A percentile compares a stretch with the other conserved stretches of the same genome.
Conservation (phyloP, 176 grass and related monocot species). For the Puya raimondii region DNA sequence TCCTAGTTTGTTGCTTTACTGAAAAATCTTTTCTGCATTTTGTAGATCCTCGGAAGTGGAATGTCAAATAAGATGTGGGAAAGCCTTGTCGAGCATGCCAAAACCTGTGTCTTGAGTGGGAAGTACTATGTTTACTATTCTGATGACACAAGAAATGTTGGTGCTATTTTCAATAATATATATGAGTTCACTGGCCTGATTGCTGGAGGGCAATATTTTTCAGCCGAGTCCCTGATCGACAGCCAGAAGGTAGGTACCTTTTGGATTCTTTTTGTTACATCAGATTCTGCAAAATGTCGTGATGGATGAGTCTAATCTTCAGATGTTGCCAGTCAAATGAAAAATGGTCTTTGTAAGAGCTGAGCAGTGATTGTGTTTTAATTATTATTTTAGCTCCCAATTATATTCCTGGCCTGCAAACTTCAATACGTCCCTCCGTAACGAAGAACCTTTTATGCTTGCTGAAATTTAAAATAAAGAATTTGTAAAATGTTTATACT, state of each 20-base stretch:
- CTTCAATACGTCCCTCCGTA: neutral
- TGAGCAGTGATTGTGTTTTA: neutral
- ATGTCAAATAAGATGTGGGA: conserved; percentile 98
- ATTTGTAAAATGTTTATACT: neutral
- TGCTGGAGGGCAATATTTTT: conserved; percentile 62
- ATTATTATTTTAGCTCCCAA: conserved; percentile 5
- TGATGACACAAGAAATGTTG: conserved; percentile 37
- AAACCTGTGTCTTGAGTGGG: conserved; percentile 74
- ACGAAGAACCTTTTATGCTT: neutral
- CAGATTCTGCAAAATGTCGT: conserved; percentile 9
- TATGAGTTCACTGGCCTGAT: conserved; percentile 81
- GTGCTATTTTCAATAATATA: conserved; percentile 83
- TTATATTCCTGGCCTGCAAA: conserved; percentile 15
- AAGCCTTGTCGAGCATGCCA: conserved; percentile 74
- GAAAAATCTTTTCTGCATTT: conserved; percentile 9
- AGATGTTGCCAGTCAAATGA: neutral
- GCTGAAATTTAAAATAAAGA: neutral
- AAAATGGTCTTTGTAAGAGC: neutral
- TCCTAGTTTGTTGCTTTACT: conserved; percentile 9
- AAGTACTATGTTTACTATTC: conserved; percentile 85
- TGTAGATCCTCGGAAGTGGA: conserved; percentile 59
- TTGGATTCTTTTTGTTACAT: conserved; percentile 1
- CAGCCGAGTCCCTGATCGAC: conserved; percentile 68
- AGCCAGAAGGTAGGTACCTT: conserved; percentile 61
- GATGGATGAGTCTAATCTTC: neutral